Conservation (phyloP, 306 rosid species). For the apple (Malus domestica) region ASM211411v1 NC_041794.1:20934001-20934500, state of each 20-base stretch:
- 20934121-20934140: slow-evolving; percentile 36
- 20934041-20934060: slow-evolving; percentile 56
- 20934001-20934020: slow-evolving; percentile 53
- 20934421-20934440: not conserved
- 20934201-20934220: slow-evolving; percentile 34
- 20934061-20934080: slow-evolving; percentile 61
- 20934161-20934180: slow-evolving; percentile 11
- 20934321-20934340: slow-evolving; percentile 14
- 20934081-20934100: slow-evolving; percentile 57
- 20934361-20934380: not conserved
- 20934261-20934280: slow-evolving; percentile 16
- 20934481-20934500: not conserved
- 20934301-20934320: slow-evolving; percentile 13
- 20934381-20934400: slow-evolving; percentile 7
- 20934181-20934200: slow-evolving; percentile 25
- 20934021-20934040: slow-evolving; percentile 67
- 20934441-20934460: slow-evolving; percentile 1
- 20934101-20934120: slow-evolving; percentile 36
- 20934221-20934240: slow-evolving; percentile 34
- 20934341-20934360: not conserved
- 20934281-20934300: slow-evolving; percentile 13
- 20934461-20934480: not conserved
- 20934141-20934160: slow-evolving; percentile 39
- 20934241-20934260: slow-evolving; percentile 28
- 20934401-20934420: slow-evolving; percentile 19